Evolutionary conservation across 2,329 filamentous ascomycete species (phyloP), one percentile per base, ranked within the genome.

Genomic region (Aspergillus melleus): DNA sequence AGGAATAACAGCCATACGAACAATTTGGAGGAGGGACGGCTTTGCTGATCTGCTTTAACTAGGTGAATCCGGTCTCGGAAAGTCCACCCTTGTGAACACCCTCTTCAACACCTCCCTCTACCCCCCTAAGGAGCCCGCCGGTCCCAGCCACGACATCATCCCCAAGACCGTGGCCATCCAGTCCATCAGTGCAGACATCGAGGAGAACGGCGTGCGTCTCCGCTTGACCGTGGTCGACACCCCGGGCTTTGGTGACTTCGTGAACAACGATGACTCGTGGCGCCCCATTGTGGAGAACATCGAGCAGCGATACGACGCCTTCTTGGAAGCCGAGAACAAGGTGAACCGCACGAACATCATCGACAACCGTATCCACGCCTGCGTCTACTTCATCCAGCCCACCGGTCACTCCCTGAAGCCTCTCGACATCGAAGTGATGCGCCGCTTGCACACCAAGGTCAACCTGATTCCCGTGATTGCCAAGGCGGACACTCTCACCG

Each of bases 271-370:
- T 73, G 95, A 98, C 81, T 99, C 95, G 29, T 99, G 95, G 95
- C 88, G 95, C 74, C 95, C 95, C 59, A 99, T 99, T 80, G 90
- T 97, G 72, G 95, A 99, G 84, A 98, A 98, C 85, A 98, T 99
- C 73, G 95, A 99, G 85, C 92, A 96, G 85, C 91, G 95, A 70
- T 99, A 95, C 75, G 95, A 99, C 80, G 93, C 95, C 56, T 99
- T 98, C 80, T 86, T 99, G 61, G 95, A 99, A 80, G 94, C 95
- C 50, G 95, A 99, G 86, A 99, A 99, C 88, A 99, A 98, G 87
- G 92, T 99, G 78, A 99, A 99, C 85, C 92, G 95, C 73, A 96
- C 97, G 89, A 99, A 99, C 86, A 98, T 98, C 78, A 90, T 99
- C 64, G 95, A 99, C 83, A 99, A 98, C 86, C 91, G 95, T 72